Percentiles rank a stretch among this genome's conserved stretches.
Conservation (phyloP, 306 rosid genomes). For the Mucuna pruriens region DNA sequence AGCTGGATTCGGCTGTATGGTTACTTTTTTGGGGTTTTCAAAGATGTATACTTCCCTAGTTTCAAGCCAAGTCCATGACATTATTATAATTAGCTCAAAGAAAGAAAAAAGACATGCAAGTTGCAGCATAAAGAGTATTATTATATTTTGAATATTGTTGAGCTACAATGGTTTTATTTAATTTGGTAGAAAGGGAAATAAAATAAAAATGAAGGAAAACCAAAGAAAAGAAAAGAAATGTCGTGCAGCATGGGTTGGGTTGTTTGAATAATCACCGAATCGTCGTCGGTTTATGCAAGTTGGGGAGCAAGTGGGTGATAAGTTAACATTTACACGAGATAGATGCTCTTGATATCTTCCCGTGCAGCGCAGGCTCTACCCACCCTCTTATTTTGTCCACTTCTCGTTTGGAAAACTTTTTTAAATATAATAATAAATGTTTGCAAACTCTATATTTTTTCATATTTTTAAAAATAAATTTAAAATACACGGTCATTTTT, state of each 20-base stretch:
- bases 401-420: slow-evolving; percentile 29
- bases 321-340: neutral
- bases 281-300: slow-evolving; percentile 59
- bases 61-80: slow-evolving; percentile 15
- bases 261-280: slow-evolving; percentile 42
- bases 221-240: slow-evolving; percentile 29
- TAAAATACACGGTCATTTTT: too few relatives aligned
- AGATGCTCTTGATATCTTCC: slow-evolving; percentile 53
- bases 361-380: slow-evolving; percentile 20
- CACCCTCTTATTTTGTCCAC: slow-evolving; percentile 37
- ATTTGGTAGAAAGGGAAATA: slow-evolving; percentile 21
- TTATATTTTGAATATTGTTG: slow-evolving; percentile 10
- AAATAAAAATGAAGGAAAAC: slow-evolving; percentile 2
- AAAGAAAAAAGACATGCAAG: slow-evolving; percentile 45
- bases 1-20: slow-evolving; percentile 43
- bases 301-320: slow-evolving; percentile 61
- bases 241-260: slow-evolving; percentile 28
- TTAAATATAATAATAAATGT: too few relatives aligned
- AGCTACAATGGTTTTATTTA: slow-evolving; percentile 25
- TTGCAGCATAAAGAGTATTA: slow-evolving; percentile 36
- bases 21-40: slow-evolving; percentile 27
- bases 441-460: too few relatives aligned
- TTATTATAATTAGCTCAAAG: slow-evolving; percentile 21
- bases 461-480: too few relatives aligned
- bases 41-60: slow-evolving; percentile 22